Evolutionary conservation across 1,284 basidiomycete species (phyloP), one percentile per base, ranked within the genome.

Genomic region (Tylopilus sp.): DNA sequence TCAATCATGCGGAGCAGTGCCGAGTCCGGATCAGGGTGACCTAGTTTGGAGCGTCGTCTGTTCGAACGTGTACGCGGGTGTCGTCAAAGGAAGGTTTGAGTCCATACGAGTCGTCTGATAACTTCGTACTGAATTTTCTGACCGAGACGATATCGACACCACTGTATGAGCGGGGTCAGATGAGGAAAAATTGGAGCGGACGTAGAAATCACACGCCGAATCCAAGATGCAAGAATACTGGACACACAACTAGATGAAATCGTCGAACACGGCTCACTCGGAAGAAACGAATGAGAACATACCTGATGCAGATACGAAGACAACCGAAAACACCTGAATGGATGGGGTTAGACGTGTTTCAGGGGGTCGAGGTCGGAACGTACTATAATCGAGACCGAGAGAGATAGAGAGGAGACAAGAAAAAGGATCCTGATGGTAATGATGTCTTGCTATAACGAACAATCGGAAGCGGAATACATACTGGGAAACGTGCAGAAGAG

Each of bases 21-120:
- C 48, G 7, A 52, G 44, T 46, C 38, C 19, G 39, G 39, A 35
- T 49, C 52, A 38, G 7, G 56, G 58, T 48, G 51, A 55, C 51
- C 48, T 42, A 44, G 52, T 44, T 47, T 48, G 45, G 21, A 55
- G 44, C 16, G 48, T 49, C 15, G 56, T 49, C 41, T 49, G 48
- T 41, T 60, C 41, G 57, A 25, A 25, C 25, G 39, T n/a, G 21
- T 58, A 42, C 13, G 39, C 33, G 46, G 36, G 26, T 43, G 44
- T 58, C 44, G 58, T 49, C 44, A 10, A 55, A 46, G 49, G 56
- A 55, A 21, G 18, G 6, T 45, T n/a, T 18, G 51, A 51, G 15
- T 41, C 55, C 55, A 46, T 46, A 23, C 36, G 34, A 34, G 25
- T 52, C 44, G 10, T 41, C 39, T 34, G 10, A 39, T 51, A 41